A percentile compares a stretch with the other conserved stretches of the same genome.
Conservation (phyloP, 768 basidiomycete genomes). For the Candolleomyces eurysporus region DNA sequence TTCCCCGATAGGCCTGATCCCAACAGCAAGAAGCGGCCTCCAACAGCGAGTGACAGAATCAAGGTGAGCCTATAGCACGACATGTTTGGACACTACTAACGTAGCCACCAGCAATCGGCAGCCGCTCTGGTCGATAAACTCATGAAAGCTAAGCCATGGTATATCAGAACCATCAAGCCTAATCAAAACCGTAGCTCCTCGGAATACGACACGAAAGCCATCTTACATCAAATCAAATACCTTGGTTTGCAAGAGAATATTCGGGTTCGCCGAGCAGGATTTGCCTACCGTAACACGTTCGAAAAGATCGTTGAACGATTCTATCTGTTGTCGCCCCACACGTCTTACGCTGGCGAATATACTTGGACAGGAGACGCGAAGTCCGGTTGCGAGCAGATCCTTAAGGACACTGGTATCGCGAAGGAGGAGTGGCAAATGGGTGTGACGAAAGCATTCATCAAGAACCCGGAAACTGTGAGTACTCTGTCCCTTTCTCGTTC, state of each 20-base stretch:
- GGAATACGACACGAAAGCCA: conserved; percentile 93
- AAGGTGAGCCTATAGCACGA: conserved; percentile 52
- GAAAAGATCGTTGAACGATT: conserved; percentile 99
- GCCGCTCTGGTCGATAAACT: conserved; percentile 95
- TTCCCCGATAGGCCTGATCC: conserved; percentile 97
- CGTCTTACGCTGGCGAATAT: conserved; percentile 98
- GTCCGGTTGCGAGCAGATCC: conserved; percentile 89
- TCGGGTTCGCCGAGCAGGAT: conserved; percentile 93
- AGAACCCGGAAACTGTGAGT: conserved; percentile 94
- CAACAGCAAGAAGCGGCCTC: conserved; percentile 95
- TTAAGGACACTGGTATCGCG: conserved; percentile 93
- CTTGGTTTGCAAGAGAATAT: conserved; percentile 98
- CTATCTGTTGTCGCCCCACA: conserved; percentile 90
- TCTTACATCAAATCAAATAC: conserved; percentile 99
- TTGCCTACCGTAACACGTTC: conserved; percentile 97
- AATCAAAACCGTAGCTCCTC: conserved; percentile 92
- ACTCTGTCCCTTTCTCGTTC: background rate
- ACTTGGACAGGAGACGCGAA: conserved; percentile 91
- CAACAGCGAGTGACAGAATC: conserved; percentile 97
- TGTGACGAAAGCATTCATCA: conserved; percentile 97
- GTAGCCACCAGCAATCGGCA: conserved; percentile 69
- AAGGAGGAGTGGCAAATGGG: conserved; percentile 99
- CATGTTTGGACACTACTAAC: background rate
- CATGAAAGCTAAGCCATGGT: conserved; percentile 96
- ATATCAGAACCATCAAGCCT: conserved; percentile 99